Base-by-base conservation (phyloP, 2,329 filamentous ascomycete genomes). In the Fusarium pseudonygamai region DNA sequence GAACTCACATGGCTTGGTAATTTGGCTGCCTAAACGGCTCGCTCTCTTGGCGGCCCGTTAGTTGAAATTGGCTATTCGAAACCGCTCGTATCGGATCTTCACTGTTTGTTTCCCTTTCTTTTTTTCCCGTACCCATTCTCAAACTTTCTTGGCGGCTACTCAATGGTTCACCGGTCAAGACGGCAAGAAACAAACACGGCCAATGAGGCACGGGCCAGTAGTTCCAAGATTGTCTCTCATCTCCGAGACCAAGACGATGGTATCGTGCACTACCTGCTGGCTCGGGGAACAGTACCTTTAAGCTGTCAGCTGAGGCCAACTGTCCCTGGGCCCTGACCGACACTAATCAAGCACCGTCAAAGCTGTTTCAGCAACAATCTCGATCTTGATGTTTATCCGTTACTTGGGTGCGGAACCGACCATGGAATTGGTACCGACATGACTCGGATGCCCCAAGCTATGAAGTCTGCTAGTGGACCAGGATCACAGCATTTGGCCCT, bases 201-300 rank as follows among this genome's bases (percentile, higher is more conserved):
- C 28, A 58, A 46, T 30, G 26, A 64, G 56, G 71, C 71, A 74
- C 71, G 63, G 71, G 45, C 67, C 71, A 74, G 43, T 42, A 55
- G 66, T 74, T 74, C 56, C 50, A 56, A 42, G 37, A 36, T 32
- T 58, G 67, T 59, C 53, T 74, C 43, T 64, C 60, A 52, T 61
- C 47, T 60, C 50, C 59, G 36, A 42, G n/a, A 40, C 37, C 42
- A 72, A 34, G 32, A 49, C 39, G 37, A 46, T 66, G 32, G 43
- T 50, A 49, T 58, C 28, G 50, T 56, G 56, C 42, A 50, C 59
- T 55, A 63, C 37, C 24, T 58, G 36, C 61, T 71, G 39, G 45
- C 52, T 71, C 28, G 49, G 49, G 52, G 46, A 58, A 42, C 39
- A 47, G 47, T 16, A 37, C 50, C 52, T 55, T 40, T 36, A 20